These are phyloP conservation scores for Kokia cookei DNA, from an alignment of 441 rosid species.

Conservation along the genomic window DNA sequence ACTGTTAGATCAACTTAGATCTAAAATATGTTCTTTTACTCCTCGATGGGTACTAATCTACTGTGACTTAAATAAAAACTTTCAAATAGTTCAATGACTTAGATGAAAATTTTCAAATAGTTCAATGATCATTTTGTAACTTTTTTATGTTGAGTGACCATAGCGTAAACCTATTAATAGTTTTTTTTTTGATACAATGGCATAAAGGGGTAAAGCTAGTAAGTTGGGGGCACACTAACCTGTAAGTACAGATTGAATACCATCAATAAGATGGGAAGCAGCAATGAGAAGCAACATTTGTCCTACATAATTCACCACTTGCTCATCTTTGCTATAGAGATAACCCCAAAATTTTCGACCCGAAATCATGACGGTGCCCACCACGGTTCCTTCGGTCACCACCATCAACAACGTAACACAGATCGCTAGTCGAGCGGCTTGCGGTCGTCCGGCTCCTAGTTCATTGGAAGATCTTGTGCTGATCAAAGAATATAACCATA, in stretches of 20 bases:
- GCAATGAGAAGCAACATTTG: conserved; percentile 14
- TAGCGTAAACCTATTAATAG: too few relatives aligned
- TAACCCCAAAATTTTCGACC: conserved; percentile 21
- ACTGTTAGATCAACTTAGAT: too few relatives aligned
- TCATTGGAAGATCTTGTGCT: conserved; percentile 64
- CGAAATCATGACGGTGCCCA: conserved; percentile 6
- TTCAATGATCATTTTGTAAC: too few relatives aligned
- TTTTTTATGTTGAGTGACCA: too few relatives aligned
- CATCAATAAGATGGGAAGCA: conserved; percentile 18
- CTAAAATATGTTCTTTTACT: too few relatives aligned
- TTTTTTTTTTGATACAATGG: too few relatives aligned
- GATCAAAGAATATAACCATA: background rate
- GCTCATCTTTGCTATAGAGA: conserved; percentile 14
- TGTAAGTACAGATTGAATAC: conserved; percentile 24
- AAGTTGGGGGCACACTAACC: conserved; percentile 7
- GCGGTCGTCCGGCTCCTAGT: conserved; percentile 45
- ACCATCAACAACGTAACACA: conserved; percentile 13
- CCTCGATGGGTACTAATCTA: too few relatives aligned
- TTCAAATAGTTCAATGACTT: too few relatives aligned
- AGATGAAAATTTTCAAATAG: too few relatives aligned
- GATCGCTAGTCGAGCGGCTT: conserved; percentile 33
- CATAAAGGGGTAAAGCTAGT: too few relatives aligned
- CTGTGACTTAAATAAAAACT: too few relatives aligned
- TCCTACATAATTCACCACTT: conserved; percentile 22
- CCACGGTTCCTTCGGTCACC: conserved; percentile 7